Evolutionary conservation across 768 basidiomycete genomes (phyloP), one percentile per base, ranked within the genome.

Genomic region (Harrya chromipes): DNA sequence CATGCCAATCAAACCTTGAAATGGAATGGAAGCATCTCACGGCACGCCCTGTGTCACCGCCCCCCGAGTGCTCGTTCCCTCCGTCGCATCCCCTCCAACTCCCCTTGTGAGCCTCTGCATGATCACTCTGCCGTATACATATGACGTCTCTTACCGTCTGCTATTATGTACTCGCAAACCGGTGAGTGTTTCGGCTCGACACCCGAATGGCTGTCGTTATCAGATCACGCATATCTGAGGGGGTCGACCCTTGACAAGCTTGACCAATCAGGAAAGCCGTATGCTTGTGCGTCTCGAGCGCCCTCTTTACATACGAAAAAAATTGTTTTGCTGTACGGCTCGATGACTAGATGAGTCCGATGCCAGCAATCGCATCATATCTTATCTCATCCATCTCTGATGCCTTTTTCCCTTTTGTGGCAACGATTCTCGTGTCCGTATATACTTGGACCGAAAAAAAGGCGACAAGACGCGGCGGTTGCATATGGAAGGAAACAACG

Each of bases 1-100:
- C 23, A 36, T 60, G 58, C 29, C 50, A 53, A 49, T 60, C 58
- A 60, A 61, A 59, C 58, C 47, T 57, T 59, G 59, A 42, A 53
- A 59, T 47, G 55, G 54, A 57, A 59, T 61, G 59, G 59, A 61
- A 59, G 59, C 40, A 1, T 45, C 13, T 59, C 40, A 51, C 49
- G 49, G 54, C 51, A 46, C 4, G 10, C 35, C 36, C 12, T 52
- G 26, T 52, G 43, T 40, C 31, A 44, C 24, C 31, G 23, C 21
- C 24, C 29, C 38, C 43, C 48, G 40, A 40, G 31, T 38, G 40
- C 34, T 29, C 14, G 19, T 17, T 6, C 37, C 34, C 27, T 24
- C 23, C 45, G 29, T 29, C 29, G 29, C 29, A 29, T 13, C 29
- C 29, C 29, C 29, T 29, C 29, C 29, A 29, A 13, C 11, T 29